Evolutionary conservation across 257 asterid species (phyloP).

Genomic region (Coffea eugenioides): DNA sequence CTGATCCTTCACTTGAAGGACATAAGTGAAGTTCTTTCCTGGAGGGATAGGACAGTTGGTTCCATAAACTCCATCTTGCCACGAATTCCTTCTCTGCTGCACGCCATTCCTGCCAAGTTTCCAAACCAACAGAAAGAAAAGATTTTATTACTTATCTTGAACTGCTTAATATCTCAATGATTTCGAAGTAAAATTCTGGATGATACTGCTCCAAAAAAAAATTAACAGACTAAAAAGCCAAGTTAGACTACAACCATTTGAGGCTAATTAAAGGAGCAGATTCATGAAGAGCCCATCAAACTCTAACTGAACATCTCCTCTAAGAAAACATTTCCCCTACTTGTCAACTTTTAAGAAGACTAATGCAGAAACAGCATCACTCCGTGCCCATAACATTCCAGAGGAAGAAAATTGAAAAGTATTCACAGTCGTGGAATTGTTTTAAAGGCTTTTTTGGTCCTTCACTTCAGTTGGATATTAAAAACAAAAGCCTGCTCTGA

Average conservation of each 20-base stretch:
- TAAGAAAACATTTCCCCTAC: no score
- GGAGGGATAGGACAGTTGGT: slow-evolving; percentile 55
- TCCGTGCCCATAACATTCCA: not conserved
- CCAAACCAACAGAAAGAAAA: not conserved
- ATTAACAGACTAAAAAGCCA: not conserved
- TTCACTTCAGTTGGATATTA: not conserved
- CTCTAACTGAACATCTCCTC: not conserved
- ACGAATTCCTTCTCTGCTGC: slow-evolving; percentile 46
- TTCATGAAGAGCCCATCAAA: not conserved
- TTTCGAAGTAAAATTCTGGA: not conserved
- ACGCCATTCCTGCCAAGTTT: slow-evolving; percentile 38
- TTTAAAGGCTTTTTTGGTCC: not conserved
- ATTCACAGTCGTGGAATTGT: no score
- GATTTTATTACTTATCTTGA: not conserved
- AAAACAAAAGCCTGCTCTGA: not conserved
- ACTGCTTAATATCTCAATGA: not conserved
- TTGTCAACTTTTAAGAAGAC: not conserved
- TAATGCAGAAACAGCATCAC: not conserved
- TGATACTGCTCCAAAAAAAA: not conserved
- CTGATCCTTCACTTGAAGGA: slow-evolving; percentile 49
- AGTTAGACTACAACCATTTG: not conserved
- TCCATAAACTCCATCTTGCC: slow-evolving; percentile 53
- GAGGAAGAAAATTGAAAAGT: no score
- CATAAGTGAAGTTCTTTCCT: slow-evolving; percentile 42
- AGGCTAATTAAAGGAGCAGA: not conserved